Percentiles rank a stretch among this genome's conserved stretches.
phyloP scores from a whole-genome alignment of 2,329 filamentous ascomycete genomes.

The Penicillium sp. region DNA sequence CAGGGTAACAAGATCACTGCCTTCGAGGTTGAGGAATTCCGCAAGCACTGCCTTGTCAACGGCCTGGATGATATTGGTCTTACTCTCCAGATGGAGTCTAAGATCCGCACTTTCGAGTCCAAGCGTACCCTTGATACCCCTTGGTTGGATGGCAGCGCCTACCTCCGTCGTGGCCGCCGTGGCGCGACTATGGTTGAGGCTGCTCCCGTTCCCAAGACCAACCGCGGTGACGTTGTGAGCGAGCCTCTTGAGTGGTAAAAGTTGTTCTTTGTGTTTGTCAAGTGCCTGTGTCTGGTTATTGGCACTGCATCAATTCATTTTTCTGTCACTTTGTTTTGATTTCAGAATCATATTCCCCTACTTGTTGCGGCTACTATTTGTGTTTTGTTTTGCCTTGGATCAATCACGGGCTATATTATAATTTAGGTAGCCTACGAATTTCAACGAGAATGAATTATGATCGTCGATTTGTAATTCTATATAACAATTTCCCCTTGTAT shows the following conservation, averaged over 20 bases:
- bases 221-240: conserved; percentile 76
- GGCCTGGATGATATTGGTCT: conserved; percentile 94
- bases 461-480: background rate
- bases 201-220: conserved; percentile 78
- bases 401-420: conserved; percentile 16
- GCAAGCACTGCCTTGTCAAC: conserved; percentile 90
- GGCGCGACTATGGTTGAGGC: conserved; percentile 62
- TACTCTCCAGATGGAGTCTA: conserved; percentile 87
- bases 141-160: conserved; percentile 86
- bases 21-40: conserved; percentile 90
- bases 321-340: conserved; percentile 15
- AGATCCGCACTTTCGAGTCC: conserved; percentile 80
- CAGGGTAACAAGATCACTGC: conserved; percentile 69
- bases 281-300: conserved; percentile 14
- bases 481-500: background rate
- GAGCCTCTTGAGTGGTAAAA: conserved; percentile 86
- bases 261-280: conserved; percentile 9
- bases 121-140: conserved; percentile 76
- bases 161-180: conserved; percentile 62
- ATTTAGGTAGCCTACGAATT: conserved; percentile 19
- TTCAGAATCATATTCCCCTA: conserved; percentile 24
- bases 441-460: conserved; percentile 30
- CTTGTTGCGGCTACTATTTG: conserved; percentile 10
- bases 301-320: conserved; percentile 7
- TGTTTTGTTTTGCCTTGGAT: conserved; percentile 14